Evolutionary conservation across 768 basidiomycete species (phyloP), one percentile per base, ranked within the genome.

Genomic region (Mycena sanguinolenta): DNA sequence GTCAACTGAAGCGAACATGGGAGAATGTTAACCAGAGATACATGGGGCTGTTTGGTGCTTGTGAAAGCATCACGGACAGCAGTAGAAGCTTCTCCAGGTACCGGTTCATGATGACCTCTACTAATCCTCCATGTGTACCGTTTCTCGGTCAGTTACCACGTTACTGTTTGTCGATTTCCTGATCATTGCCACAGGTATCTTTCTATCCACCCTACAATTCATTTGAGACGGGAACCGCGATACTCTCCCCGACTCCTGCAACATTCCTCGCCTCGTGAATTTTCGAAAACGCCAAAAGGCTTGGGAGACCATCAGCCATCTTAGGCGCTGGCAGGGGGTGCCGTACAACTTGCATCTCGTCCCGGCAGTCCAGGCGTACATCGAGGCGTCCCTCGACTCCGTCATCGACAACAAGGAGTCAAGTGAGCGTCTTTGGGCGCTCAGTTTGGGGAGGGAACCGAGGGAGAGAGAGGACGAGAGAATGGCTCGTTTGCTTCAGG

Each of bases 161-260:
- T 44, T 52, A 14, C 28, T 42, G 21, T 36, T 69, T 72, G 55
- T 34, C 63, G 3, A 14, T 65, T 52, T 49, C n/a, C 44, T 71
- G n/a, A 75, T 16, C 1, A 38, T 16, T n/a, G 17, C 14, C 68
- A 0, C 74, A 98, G 97, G 98, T 76, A 94, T 98, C 63, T 98
- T 97, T 84, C 89, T 99, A 30, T 97, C 97, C 8, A 95, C 94
- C 8, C 85, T 99, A 70, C 97, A 96, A n/a, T 98, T 99, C 81
- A 97, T 98, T 78, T 95, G 98, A 81, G 98, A 98, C 75, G 98
- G 97, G 13, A 96, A 95, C 76, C 92, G 92, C 60, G 95, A 99
- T 83, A 90, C 86, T 73, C 84, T 98, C 12, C 87, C 87, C 34
- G 21, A 87, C 89, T n/a, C n/a, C n/a, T n/a, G n/a, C n/a, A n/a